A percentile compares a stretch with the other conserved stretches of the same genome.
Conservation (phyloP, 1,139 yeast genomes). For the Yamadazyma membranifaciens region DNA sequence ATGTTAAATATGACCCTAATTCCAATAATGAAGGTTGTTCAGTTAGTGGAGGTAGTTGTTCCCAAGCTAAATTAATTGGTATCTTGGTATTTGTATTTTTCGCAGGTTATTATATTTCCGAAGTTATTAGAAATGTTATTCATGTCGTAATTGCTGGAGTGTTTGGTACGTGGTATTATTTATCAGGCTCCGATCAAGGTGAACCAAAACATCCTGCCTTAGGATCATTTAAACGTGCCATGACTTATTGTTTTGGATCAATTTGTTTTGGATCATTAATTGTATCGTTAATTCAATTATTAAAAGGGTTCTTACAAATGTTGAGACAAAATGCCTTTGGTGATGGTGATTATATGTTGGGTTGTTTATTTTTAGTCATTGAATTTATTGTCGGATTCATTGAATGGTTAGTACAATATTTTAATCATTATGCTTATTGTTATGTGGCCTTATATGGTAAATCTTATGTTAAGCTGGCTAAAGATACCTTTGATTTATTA, state of each 20-base stretch:
- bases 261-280: constrained; percentile 85
- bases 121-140: constrained; percentile 79
- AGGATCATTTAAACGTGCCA: constrained; percentile 78
- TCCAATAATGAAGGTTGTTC: constrained; percentile 33
- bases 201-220: constrained; percentile 78
- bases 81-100: constrained; percentile 68
- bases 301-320: constrained; percentile 49
- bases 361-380: constrained; percentile 52
- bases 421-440: constrained; percentile 88
- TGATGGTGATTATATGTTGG: constrained; percentile 55
- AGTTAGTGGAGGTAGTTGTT: constrained; percentile 64
- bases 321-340: constrained; percentile 54
- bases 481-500: constrained; percentile 77
- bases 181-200: constrained; percentile 75
- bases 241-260: constrained; percentile 88
- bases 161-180: constrained; percentile 89
- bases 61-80: constrained; percentile 67
- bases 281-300: constrained; percentile 66
- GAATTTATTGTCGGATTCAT: constrained; percentile 64
- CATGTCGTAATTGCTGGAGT: constrained; percentile 85
- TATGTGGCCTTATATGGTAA: constrained; percentile 87
- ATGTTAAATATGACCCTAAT: constrained; percentile 63
- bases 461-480: constrained; percentile 71
- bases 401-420: constrained; percentile 80
- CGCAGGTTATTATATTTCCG: constrained; percentile 84